A percentile compares a stretch with the other conserved stretches of the same genome.
Conservation (phyloP, 352 stramenopile genomes). For the Phytopythium cucurbitacearum region DNA sequence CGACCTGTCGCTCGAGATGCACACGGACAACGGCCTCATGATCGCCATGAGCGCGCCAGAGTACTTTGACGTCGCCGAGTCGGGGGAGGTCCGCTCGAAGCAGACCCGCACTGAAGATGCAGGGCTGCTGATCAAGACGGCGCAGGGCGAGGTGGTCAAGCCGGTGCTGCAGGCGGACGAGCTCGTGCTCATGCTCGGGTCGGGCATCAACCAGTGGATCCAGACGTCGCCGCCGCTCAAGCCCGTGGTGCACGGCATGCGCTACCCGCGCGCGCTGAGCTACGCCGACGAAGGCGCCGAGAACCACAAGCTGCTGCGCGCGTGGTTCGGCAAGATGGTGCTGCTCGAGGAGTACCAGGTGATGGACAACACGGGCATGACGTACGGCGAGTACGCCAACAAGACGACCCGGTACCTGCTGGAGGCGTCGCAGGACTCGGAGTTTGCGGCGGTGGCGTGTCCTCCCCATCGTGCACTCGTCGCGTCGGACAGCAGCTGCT, state of each 20-base stretch:
- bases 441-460: constrained; percentile 43
- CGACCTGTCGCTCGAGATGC: constrained; percentile 64
- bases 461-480: constrained; percentile 34
- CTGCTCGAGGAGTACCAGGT: constrained; percentile 33
- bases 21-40: constrained; percentile 73
- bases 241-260: constrained; percentile 73
- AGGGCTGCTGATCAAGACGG: constrained; percentile 60
- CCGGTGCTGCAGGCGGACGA: constrained; percentile 63
- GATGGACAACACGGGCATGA: constrained; percentile 55
- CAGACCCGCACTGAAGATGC: constrained; percentile 53
- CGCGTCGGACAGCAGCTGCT: constrained; percentile 46
- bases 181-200: constrained; percentile 78
- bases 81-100: constrained; percentile 34
- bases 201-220: constrained; percentile 71
- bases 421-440: constrained; percentile 22
- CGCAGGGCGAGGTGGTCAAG: constrained; percentile 46
- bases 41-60: constrained; percentile 69
- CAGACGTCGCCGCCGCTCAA: constrained; percentile 44
- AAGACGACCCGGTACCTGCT: constrained; percentile 49
- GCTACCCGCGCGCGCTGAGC: constrained; percentile 44
- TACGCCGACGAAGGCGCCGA: constrained; percentile 16
- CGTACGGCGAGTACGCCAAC: constrained; percentile 51
- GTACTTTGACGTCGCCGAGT: constrained; percentile 55
- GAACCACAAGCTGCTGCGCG: constrained; percentile 42
- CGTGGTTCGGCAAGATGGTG: constrained; percentile 73